Evolutionary conservation across 805 yeast genomes (phyloP).

Genomic region (Ogataea parapolymorpha): DNA sequence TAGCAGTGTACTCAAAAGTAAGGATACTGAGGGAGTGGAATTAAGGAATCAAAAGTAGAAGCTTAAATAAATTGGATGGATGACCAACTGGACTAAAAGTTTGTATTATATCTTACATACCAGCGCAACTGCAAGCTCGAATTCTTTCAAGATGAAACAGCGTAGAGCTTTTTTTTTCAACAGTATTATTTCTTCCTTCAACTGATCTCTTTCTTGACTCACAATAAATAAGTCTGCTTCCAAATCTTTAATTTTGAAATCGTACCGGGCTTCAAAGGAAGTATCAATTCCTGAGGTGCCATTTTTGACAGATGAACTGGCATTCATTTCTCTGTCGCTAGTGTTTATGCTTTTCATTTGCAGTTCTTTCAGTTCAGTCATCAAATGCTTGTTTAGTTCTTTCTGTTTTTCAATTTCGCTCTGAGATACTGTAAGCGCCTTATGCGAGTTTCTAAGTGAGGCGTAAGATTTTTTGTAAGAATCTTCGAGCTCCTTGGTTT

Average conservation of each 20-base stretch:
- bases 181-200: constrained; percentile 56
- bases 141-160: constrained; percentile 9
- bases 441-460: constrained; percentile 69
- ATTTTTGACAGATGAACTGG: not conserved
- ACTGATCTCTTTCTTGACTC: constrained; percentile 79
- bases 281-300: not conserved
- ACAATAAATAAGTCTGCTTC: constrained; percentile 80
- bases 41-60: too few relatives aligned
- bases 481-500: constrained; percentile 45
- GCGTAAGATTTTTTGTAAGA: constrained; percentile 70
- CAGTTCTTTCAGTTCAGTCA: constrained; percentile 67
- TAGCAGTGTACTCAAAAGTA: too few relatives aligned
- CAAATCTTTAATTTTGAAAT: constrained; percentile 72
- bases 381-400: constrained; percentile 50
- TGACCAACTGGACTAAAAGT: too few relatives aligned
- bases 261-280: constrained; percentile 53
- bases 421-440: constrained; percentile 71
- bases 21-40: too few relatives aligned
- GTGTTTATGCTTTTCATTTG: constrained; percentile 33
- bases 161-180: constrained; percentile 58
- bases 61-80: too few relatives aligned
- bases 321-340: constrained; percentile 28
- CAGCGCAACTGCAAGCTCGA: not conserved
- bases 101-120: too few relatives aligned
- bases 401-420: constrained; percentile 64